Evolutionary conservation across 495 filamentous ascomycete species (phyloP).

Genomic region (Neurospora sp.): DNA sequence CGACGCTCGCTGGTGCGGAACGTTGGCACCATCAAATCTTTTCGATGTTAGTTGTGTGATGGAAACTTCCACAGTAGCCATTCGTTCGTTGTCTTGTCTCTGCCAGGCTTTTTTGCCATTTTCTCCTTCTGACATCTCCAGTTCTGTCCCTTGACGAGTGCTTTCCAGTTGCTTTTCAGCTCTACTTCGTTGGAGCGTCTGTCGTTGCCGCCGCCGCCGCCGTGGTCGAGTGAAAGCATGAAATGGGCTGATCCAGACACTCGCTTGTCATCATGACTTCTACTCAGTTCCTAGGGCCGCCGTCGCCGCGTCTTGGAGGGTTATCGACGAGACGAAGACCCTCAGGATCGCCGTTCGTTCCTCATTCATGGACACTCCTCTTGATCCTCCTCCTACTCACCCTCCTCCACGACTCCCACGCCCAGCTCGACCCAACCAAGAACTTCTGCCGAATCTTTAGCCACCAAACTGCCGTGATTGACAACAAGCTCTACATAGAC

Average conservation of each 20-base stretch:
- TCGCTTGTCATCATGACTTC: not conserved
- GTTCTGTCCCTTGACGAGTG: not conserved
- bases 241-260: not conserved
- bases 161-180: not conserved
- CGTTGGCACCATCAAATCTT: not conserved
- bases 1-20: not conserved
- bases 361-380: not conserved
- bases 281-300: not conserved
- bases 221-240: not conserved
- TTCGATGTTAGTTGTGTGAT: not conserved
- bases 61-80: not conserved
- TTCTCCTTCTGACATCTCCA: not conserved
- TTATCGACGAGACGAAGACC: not conserved
- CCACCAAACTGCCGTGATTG: constrained; percentile 41
- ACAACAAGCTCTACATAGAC: constrained; percentile 43
- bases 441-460: constrained; percentile 43
- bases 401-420: not conserved
- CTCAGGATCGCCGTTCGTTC: not conserved
- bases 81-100: not conserved
- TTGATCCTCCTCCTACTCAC: not conserved
- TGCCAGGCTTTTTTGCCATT: not conserved
- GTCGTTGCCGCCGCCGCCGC: not conserved
- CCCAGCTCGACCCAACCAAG: constrained; percentile 27
- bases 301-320: too few species aligned
- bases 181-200: not conserved